These are phyloP conservation scores for Telopea speciosissima DNA, from an alignment of 177 flowering plant genomes.

Conservation along the genomic window DNA sequence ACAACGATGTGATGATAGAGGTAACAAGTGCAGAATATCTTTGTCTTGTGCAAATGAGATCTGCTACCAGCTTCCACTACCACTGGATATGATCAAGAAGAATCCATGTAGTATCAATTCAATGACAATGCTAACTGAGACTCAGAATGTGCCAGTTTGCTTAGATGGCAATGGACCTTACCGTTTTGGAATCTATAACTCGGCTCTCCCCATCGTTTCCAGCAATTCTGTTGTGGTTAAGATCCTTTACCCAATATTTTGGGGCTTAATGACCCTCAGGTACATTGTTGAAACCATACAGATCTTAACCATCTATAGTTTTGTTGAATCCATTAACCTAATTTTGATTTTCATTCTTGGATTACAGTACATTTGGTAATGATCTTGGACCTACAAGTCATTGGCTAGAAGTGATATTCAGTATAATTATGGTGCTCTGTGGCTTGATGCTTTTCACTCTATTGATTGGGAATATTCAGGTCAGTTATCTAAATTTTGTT, in stretches of 20 bases:
- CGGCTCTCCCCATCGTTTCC: constrained; percentile 87
- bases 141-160: constrained; percentile 40
- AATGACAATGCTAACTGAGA: constrained; percentile 19
- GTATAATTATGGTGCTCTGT: constrained; percentile 64
- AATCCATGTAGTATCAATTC: constrained; percentile 45
- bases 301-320: too few species aligned
- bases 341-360: neutral
- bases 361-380: constrained; percentile 89
- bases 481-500: constrained; percentile 12
- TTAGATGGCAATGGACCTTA: constrained; percentile 64
- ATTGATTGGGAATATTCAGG: constrained; percentile 94
- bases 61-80: constrained; percentile 54
- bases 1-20: constrained; percentile 47
- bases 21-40: constrained; percentile 40
- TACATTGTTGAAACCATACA: constrained; percentile 15
- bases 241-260: constrained; percentile 87
- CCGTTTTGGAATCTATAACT: constrained; percentile 67
- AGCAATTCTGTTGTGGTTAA: constrained; percentile 79
- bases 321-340: too few species aligned
- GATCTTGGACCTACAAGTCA: constrained; percentile 91
- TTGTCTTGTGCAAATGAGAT: constrained; percentile 73
- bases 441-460: constrained; percentile 88
- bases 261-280: constrained; percentile 98
- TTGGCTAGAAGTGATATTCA: constrained; percentile 88
- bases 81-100: constrained; percentile 23